These are phyloP conservation scores for Paramecium primaurelia DNA, from an alignment of 73 alveolate genomes.

Conservation along the genomic window DNA sequence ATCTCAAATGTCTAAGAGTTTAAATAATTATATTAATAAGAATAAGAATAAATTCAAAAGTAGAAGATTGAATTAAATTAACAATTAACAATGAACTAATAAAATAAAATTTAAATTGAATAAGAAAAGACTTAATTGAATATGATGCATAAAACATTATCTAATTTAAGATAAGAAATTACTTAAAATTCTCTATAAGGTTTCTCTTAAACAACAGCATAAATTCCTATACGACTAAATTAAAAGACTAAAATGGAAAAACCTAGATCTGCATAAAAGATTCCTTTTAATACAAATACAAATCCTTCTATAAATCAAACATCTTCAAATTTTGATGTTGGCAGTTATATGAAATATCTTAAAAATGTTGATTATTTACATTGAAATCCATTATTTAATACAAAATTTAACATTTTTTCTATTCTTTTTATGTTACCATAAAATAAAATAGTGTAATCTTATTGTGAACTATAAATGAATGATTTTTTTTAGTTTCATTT, in stretches of 20 bases:
- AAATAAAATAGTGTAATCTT: too few species aligned
- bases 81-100: not conserved
- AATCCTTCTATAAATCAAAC: not conserved
- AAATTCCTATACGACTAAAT: not conserved
- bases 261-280: not conserved
- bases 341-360: not conserved
- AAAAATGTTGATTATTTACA: constrained; percentile 19
- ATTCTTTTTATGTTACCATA: not conserved
- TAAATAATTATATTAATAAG: not conserved
- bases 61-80: not conserved
- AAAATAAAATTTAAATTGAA: constrained; percentile 28
- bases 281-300: not conserved
- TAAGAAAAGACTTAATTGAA: not conserved
- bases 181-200: not conserved
- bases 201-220: not conserved
- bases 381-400: not conserved
- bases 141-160: constrained; percentile 47
- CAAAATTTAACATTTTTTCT: not conserved
- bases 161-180: constrained; percentile 23
- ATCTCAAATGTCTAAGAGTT: not conserved
- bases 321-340: not conserved
- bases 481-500: not conserved
- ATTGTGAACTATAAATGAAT: not conserved
- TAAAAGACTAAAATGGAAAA: not conserved
- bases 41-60: not conserved